Evolutionary conservation across 495 filamentous ascomycete species (phyloP).

Genomic region (Friedmanniomyces endolithicus): DNA sequence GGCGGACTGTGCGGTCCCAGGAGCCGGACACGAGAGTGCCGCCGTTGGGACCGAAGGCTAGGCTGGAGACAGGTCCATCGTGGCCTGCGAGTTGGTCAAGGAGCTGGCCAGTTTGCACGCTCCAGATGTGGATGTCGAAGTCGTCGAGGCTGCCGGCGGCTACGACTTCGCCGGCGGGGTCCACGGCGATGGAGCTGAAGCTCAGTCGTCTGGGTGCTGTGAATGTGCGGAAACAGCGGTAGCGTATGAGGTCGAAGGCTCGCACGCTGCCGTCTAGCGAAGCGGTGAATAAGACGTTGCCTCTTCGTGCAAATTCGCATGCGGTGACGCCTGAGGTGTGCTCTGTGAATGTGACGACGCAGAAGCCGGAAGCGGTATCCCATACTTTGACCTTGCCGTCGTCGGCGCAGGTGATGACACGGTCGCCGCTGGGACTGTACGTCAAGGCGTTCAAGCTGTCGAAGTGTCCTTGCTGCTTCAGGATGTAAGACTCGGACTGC

Average conservation of each 20-base stretch:
- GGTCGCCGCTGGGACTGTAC: slow-evolving; percentile 87
- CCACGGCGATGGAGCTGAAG: slow-evolving; percentile 89
- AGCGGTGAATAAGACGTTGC: slow-evolving; percentile 87
- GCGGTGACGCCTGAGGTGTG: slow-evolving; percentile 93
- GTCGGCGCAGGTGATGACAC: slow-evolving; percentile 83
- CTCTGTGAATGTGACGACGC: slow-evolving; percentile 94
- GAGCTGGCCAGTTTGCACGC: slow-evolving; percentile 91
- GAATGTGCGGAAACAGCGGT: slow-evolving; percentile 93
- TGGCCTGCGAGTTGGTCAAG: slow-evolving; percentile 84
- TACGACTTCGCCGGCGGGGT: slow-evolving; percentile 88
- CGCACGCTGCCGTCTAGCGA: slow-evolving; percentile 86
- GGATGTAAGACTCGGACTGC: slow-evolving; percentile 98
- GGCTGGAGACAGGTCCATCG: slow-evolving; percentile 77
- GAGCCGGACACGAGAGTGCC: slow-evolving; percentile 73
- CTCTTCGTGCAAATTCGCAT: slow-evolving; percentile 85
- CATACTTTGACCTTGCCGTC: slow-evolving; percentile 98
- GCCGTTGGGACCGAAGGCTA: slow-evolving; percentile 81
- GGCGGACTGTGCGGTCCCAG: slow-evolving; percentile 87
- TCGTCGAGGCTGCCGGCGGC: slow-evolving; percentile 91
- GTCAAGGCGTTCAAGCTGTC: slow-evolving; percentile 90
- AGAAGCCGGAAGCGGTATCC: slow-evolving; percentile 93
- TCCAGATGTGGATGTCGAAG: slow-evolving; percentile 96
- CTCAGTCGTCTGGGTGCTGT: slow-evolving; percentile 82
- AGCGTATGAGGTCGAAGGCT: slow-evolving; percentile 93
- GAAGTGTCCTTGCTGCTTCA: slow-evolving; percentile 95